These are phyloP conservation scores for Lepidium campestre DNA, from an alignment of 441 rosid species.

Conservation along the genomic window DNA sequence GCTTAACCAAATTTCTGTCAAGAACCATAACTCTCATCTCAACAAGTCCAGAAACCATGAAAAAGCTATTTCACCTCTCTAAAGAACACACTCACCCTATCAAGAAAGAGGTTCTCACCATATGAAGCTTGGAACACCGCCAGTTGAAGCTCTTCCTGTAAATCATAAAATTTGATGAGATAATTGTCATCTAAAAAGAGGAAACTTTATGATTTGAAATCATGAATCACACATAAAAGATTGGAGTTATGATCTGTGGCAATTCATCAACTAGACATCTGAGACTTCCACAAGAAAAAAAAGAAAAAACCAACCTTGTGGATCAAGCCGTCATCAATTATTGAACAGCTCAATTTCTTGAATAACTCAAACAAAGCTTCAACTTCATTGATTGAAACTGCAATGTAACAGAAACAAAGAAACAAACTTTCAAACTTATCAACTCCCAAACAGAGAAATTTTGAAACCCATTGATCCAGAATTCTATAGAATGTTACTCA, in stretches of 20 bases:
- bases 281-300: background rate
- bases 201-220: background rate
- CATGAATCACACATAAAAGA: background rate
- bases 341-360: conserved; percentile 66
- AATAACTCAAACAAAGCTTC: conserved; percentile 73
- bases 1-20: too few relatives aligned
- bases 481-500: background rate
- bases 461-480: background rate
- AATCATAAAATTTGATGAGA: background rate
- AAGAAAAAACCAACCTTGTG: conserved; percentile 54
- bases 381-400: conserved; percentile 75
- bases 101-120: conserved; percentile 70
- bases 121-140: conserved; percentile 53
- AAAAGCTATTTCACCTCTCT: background rate
- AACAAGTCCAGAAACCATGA: background rate
- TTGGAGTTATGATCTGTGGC: background rate
- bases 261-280: background rate
- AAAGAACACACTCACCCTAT: conserved; percentile 43
- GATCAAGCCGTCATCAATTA: conserved; percentile 70
- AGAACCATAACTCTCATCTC: background rate
- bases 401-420: conserved; percentile 5
- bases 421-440: background rate
- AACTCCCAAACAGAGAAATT: background rate
- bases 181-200: background rate
- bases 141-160: conserved; percentile 77